These are phyloP conservation scores for Flaveria robusta DNA, from an alignment of 129 eudicot genomes.

Conservation along the genomic window DNA sequence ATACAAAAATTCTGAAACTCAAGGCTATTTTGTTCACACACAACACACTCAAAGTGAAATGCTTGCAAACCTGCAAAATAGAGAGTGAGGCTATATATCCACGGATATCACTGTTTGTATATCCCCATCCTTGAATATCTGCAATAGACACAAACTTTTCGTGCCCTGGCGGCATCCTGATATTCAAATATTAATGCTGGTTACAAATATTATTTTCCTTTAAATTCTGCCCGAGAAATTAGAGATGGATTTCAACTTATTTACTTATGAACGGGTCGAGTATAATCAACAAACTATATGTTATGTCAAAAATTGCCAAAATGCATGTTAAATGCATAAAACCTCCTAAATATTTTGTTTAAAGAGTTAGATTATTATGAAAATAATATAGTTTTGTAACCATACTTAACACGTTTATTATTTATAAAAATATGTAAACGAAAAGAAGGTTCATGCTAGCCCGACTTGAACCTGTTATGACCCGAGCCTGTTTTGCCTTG, in stretches of 20 bases:
- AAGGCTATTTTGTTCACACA: slow-evolving; percentile 9
- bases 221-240: background rate
- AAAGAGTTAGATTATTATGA: background rate
- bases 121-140: slow-evolving; percentile 89
- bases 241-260: background rate
- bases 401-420: background rate
- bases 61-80: slow-evolving; percentile 63
- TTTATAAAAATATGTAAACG: background rate
- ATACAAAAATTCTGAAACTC: background rate
- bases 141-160: slow-evolving; percentile 75
- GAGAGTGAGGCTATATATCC: slow-evolving; percentile 78
- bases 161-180: slow-evolving; percentile 84
- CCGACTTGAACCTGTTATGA: background rate
- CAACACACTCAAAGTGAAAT: slow-evolving; percentile 10
- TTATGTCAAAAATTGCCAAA: background rate
- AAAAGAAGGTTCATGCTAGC: slow-evolving; percentile 2
- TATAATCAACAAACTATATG: background rate
- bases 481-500: background rate
- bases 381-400: background rate
- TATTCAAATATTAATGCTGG: background rate
- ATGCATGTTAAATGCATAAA: too few relatives aligned
- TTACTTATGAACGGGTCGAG: background rate
- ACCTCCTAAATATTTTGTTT: background rate
- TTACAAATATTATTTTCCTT: background rate
- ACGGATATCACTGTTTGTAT: slow-evolving; percentile 73